Percentiles rank a stretch among this genome's conserved stretches.
phyloP scores from a whole-genome alignment of 768 basidiomycete genomes.

The Panus rudis region DNA sequence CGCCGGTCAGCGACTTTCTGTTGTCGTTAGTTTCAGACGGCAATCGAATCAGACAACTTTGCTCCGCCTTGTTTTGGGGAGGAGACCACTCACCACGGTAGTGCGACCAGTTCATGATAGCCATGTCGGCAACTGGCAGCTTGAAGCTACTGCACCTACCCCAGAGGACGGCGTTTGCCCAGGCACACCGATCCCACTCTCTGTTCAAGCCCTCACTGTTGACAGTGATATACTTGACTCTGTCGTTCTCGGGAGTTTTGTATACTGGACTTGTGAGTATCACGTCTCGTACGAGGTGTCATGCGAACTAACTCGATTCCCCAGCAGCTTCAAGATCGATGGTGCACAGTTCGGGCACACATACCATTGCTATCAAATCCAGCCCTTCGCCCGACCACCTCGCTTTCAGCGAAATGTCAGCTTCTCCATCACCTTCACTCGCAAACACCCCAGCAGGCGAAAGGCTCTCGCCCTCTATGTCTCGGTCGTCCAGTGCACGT shows the following conservation, averaged over 20 bases:
- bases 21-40: constrained; percentile 54
- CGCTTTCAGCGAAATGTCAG: too few species aligned
- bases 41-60: constrained; percentile 43
- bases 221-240: constrained; percentile 52
- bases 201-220: constrained; percentile 55
- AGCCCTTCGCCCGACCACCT: too few species aligned
- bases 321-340: too few species aligned
- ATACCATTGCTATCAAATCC: too few species aligned
- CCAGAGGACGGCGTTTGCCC: constrained; percentile 33
- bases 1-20: constrained; percentile 54
- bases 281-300: too few species aligned
- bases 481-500: constrained; percentile 34
- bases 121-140: constrained; percentile 52
- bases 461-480: constrained; percentile 31
- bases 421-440: too few species aligned
- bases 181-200: constrained; percentile 43
- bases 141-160: constrained; percentile 55
- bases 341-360: too few species aligned
- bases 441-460: too few species aligned
- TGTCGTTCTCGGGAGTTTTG: constrained; percentile 65
- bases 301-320: too few species aligned
- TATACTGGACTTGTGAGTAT: constrained; percentile 47
- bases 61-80: constrained; percentile 70
- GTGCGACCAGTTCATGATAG: constrained; percentile 47
- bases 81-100: constrained; percentile 58